Base-by-base conservation (phyloP, 164 flowering plant genomes). In the Piper longum region DNA sequence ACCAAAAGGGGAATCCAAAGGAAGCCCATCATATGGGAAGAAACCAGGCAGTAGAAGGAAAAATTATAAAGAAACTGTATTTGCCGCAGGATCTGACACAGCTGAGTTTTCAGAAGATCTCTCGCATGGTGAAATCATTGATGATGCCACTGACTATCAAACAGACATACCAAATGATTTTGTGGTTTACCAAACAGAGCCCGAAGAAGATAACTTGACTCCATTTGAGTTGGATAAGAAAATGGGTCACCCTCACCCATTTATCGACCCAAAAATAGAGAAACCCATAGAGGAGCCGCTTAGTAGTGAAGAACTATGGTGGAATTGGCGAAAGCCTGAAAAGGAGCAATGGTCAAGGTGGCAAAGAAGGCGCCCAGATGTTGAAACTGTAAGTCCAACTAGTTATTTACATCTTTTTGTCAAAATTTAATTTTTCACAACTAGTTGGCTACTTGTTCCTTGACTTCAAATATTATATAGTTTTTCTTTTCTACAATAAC, bases 271-370 rank as follows among this genome's bases (percentile, higher is more conserved):
- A 43, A 71, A 85, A 58, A 74, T 45, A 51, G 83, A 76, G 78
- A 89, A 79, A 75, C 82, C 87, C 44, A 79, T 80, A 39, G 88
- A 82, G 66, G 75, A 82, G 62, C 68, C 85, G 59, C 86, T 78
- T 19, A 61, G 91, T 14, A 85, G 84, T 78, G 96, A 89, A 63
- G 96, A 88, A 63, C 80, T 82, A 26, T 93, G 98, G 98, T 93
- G 97, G 98, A 83, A 89, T 69, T 93, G 98, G 98, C 83, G 86
- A 72, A 86, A 88, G 75, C 91, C 96, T 16, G 87, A 89, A 4
- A 82, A 87, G 62, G 91, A 84, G 64, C 81, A 76, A 65, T 88
- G 96, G 96, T 93, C 97, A 44, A 80, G 96, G 70, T 93, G 98
- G 98, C 97, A 93, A 66, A 83, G 95, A 72, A 81, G 88, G 75